Evolutionary conservation across 805 yeast genomes (phyloP).

Genomic region (Wickerhamiella lipophila): DNA sequence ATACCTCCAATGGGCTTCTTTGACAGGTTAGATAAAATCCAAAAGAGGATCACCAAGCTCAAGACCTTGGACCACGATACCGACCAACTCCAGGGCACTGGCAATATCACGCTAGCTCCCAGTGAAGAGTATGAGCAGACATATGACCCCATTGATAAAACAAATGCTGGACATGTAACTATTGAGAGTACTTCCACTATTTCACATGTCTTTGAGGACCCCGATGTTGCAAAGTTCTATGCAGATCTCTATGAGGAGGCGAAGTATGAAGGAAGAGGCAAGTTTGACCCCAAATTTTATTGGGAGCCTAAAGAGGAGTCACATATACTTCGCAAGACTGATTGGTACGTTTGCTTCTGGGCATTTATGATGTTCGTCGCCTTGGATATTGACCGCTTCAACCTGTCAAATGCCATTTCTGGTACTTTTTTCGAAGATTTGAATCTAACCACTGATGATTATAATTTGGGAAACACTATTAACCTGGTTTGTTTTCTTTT

Average conservation of each 20-base stretch:
- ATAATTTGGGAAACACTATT: slow-evolving; percentile 42
- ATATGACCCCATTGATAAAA: slow-evolving; percentile 3
- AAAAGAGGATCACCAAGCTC: slow-evolving; percentile 4
- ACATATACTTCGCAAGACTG: slow-evolving; percentile 37
- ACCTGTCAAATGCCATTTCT: slow-evolving; percentile 36
- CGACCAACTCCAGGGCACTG: slow-evolving; percentile 1
- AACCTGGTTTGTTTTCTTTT: slow-evolving; percentile 38
- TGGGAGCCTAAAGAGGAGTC: slow-evolving; percentile 23
- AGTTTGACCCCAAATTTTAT: slow-evolving; percentile 27
- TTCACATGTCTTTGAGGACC: slow-evolving; percentile 34
- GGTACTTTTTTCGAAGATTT: slow-evolving; percentile 14
- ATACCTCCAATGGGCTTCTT: slow-evolving; percentile 1
- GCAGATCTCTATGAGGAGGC: slow-evolving; percentile 18
- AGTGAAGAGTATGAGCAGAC: slow-evolving; percentile 6
- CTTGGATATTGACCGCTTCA: slow-evolving; percentile 43
- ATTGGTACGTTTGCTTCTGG: slow-evolving; percentile 40
- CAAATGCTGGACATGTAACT: slow-evolving; percentile 1
- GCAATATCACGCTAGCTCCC: slow-evolving; percentile 8
- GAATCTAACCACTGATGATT: slow-evolving; percentile 25
- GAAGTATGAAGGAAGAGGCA: slow-evolving; percentile 39
- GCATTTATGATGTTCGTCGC: slow-evolving; percentile 46
- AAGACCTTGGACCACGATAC: slow-evolving; percentile 7
- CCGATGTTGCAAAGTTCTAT: slow-evolving; percentile 37
- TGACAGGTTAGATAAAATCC: background rate
- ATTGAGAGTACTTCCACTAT: background rate